These are phyloP conservation scores for Penicillium coprophilum DNA, from an alignment of 495 filamentous ascomycete genomes.

Conservation along the genomic window DNA sequence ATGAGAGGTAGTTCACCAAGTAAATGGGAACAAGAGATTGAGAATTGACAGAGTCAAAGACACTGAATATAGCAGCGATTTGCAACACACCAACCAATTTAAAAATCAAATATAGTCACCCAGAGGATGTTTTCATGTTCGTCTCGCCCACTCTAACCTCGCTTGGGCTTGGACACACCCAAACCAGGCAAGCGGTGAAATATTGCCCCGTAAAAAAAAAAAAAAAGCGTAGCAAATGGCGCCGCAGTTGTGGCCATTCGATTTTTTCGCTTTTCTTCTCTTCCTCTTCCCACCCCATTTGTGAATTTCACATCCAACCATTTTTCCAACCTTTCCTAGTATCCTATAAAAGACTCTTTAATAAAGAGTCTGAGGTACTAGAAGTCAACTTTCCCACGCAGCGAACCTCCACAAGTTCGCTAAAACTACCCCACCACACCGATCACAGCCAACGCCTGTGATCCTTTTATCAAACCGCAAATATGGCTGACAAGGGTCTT, in stretches of 20 bases:
- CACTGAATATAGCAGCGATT: neutral
- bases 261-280: conserved; percentile 39
- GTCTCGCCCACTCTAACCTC: conserved; percentile 7
- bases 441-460: conserved; percentile 69
- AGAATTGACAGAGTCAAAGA: conserved; percentile 1
- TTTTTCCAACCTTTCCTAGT: conserved; percentile 26
- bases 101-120: neutral
- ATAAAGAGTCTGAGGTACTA: conserved; percentile 46
- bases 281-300: conserved; percentile 40
- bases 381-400: conserved; percentile 19
- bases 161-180: conserved; percentile 9
- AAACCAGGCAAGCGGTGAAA: conserved; percentile 23
- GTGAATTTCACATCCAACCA: conserved; percentile 34
- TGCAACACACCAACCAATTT: too few relatives aligned
- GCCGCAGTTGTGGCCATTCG: conserved; percentile 19
- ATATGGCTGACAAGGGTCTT: conserved; percentile 96
- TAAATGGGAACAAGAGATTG: neutral
- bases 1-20: conserved; percentile 7
- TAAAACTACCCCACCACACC: conserved; percentile 46
- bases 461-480: conserved; percentile 71
- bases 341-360: conserved; percentile 31
- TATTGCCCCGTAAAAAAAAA: conserved; percentile 36
- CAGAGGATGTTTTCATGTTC: neutral
- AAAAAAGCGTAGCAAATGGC: conserved; percentile 36
- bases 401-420: conserved; percentile 39